Base-by-base conservation (phyloP, 345 rosid species). In the Salix udensis region DNA sequence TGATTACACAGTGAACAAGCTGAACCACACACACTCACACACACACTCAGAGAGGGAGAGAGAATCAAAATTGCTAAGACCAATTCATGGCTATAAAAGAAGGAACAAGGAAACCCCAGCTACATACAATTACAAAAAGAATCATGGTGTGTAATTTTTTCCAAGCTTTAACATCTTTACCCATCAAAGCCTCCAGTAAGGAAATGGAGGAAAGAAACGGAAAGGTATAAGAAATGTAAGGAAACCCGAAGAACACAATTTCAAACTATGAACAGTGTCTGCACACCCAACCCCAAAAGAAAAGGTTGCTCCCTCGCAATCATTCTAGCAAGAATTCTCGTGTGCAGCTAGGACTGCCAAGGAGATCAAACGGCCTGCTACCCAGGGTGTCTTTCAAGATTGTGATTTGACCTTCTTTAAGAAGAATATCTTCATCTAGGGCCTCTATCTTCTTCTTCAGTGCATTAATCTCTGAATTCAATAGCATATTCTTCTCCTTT, bases 401-500 rank as follows among this genome's bases (percentile, higher is more conserved):
- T 58, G 95, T 91, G 77, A 96, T 92, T 80, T 96, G 91, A 21
- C 99, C 97, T 88, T 94, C 99, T 85, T 91, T 96, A 80, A 92
- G 73, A 44, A 89, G 92, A 16, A 92, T 76, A 44, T 88, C 97
- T 81, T 92, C 98, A 37, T 96, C 98, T 55, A 93, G 82, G 65
- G 77, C 78, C 66, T 94, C 97, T 26, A 92, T 81, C 84, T 86
- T 90, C 81, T 82, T 92, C 84, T 86, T 96, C 81, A 94, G 80
- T 28, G 65, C 24, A 34, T 84, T 85, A 34, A 88, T 86, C 88
- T 96, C 97, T 1, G 90, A 88, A 83, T 86, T 90, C 86, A 96
- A 40, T 5, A 92, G 82, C 98, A 94, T 96, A 87, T 89, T 94
- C 78, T 86, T 85, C 88, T 96, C 99, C 50, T 87, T 86, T 81